A percentile compares a stretch with the other conserved stretches of the same genome.
phyloP scores from a whole-genome alignment of 2,329 filamentous ascomycete genomes.

The Fusarium clavum region DNA sequence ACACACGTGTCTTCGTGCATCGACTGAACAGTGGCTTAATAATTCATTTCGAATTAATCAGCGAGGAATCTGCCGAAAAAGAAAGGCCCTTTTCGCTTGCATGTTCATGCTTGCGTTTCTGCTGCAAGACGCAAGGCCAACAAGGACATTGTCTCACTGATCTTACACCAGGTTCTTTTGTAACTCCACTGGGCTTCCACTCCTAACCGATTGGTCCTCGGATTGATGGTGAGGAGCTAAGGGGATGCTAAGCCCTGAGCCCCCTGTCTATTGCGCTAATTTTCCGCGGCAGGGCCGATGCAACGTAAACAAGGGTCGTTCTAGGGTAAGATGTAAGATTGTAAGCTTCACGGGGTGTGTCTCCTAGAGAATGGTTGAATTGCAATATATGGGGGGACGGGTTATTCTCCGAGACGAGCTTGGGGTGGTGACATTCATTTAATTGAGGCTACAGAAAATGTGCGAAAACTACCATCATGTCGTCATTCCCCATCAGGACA shows the following conservation, averaged over 20 bases:
- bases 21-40: background rate
- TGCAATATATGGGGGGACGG: background rate
- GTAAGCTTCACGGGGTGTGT: background rate
- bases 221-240: background rate
- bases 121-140: background rate
- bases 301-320: conserved; percentile 1
- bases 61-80: conserved; percentile 1
- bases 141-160: background rate
- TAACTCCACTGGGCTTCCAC: background rate
- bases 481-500: background rate
- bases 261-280: conserved; percentile 1
- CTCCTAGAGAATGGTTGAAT: background rate
- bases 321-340: background rate
- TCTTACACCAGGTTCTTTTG: conserved; percentile 13
- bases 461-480: background rate
- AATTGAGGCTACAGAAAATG: background rate
- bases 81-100: conserved; percentile 2
- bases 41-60: conserved; percentile 13
- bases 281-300: background rate
- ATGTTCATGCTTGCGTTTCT: background rate
- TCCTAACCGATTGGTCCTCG: background rate
- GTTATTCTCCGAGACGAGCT: background rate
- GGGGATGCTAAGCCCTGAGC: background rate
- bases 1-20: background rate
- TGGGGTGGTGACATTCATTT: background rate